These are phyloP conservation scores for Aspergillus arachidicola DNA, from an alignment of 2,329 filamentous ascomycete species.

Conservation along the genomic window DNA sequence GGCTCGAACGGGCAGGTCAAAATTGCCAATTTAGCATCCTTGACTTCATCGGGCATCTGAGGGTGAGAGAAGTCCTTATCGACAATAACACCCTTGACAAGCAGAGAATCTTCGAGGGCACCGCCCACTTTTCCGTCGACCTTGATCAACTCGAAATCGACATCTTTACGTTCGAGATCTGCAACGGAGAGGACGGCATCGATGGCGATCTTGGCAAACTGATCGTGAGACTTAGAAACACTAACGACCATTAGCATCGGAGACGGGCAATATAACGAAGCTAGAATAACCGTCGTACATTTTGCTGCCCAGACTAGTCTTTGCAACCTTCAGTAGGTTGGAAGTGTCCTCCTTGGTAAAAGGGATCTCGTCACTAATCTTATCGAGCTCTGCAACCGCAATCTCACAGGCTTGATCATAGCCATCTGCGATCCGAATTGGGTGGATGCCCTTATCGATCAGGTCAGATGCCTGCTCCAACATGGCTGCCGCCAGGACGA, in stretches of 20 bases:
- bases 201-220: conserved; percentile 95
- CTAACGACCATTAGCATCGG: conserved; percentile 27
- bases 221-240: conserved; percentile 97
- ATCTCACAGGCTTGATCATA: conserved; percentile 98
- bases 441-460: conserved; percentile 99
- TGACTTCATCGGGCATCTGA: conserved; percentile 96
- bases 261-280: background rate
- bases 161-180: conserved; percentile 92
- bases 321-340: conserved; percentile 92
- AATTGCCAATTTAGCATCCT: conserved; percentile 95
- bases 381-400: conserved; percentile 87
- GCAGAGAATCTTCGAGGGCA: conserved; percentile 84
- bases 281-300: conserved; percentile 55
- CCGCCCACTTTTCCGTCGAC: conserved; percentile 98
- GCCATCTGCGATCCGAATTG: conserved; percentile 96
- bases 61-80: conserved; percentile 99
- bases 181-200: conserved; percentile 96
- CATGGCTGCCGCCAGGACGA: conserved; percentile 90
- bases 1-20: conserved; percentile 98
- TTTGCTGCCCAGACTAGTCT: conserved; percentile 95
- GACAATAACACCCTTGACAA: conserved; percentile 97
- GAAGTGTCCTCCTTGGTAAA: conserved; percentile 78
- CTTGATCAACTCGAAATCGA: conserved; percentile 99
- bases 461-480: conserved; percentile 95
- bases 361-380: conserved; percentile 86